Conservation (phyloP, 2,329 filamentous ascomycete genomes). For the Paraphaeosphaeria minitans region DNA sequence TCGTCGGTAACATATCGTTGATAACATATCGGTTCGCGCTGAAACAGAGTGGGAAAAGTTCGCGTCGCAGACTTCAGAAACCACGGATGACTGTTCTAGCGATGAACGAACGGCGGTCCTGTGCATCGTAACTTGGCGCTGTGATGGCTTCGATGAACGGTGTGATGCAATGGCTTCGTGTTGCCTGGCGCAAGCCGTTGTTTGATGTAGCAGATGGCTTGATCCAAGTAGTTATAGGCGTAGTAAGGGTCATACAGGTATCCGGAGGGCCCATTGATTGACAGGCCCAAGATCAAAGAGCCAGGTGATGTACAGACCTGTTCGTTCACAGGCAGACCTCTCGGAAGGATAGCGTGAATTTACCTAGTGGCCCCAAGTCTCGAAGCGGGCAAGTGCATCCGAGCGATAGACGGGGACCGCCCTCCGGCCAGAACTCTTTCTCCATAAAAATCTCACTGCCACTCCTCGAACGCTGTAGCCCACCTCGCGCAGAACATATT, state of each 20-base stretch:
- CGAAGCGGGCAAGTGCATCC: slow-evolving; percentile 15
- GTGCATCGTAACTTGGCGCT: background rate
- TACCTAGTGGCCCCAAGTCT: no score
- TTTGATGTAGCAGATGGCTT: background rate
- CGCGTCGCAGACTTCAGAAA: background rate
- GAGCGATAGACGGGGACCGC: no score
- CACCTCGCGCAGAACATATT: background rate
- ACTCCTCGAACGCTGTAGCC: slow-evolving; percentile 12
- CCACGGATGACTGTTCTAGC: background rate
- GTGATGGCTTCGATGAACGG: background rate
- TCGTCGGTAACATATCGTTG: slow-evolving; percentile 15
- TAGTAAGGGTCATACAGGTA: background rate
- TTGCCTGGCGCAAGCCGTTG: background rate
- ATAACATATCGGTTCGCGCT: slow-evolving; percentile 4
- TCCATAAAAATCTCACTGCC: slow-evolving; percentile 27
- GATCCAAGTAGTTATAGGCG: background rate
- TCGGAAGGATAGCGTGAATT: background rate
- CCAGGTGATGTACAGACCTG: background rate
- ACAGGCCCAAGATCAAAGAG: background rate
- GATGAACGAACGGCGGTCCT: background rate
- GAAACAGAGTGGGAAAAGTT: background rate
- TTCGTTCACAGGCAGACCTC: background rate
- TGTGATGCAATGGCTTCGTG: background rate
- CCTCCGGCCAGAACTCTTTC: slow-evolving; percentile 25
- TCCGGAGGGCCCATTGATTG: background rate